These are phyloP conservation scores for Dendrostoma leiphaemia DNA, from an alignment of 2,329 filamentous ascomycete species.

Conservation along the genomic window DNA sequence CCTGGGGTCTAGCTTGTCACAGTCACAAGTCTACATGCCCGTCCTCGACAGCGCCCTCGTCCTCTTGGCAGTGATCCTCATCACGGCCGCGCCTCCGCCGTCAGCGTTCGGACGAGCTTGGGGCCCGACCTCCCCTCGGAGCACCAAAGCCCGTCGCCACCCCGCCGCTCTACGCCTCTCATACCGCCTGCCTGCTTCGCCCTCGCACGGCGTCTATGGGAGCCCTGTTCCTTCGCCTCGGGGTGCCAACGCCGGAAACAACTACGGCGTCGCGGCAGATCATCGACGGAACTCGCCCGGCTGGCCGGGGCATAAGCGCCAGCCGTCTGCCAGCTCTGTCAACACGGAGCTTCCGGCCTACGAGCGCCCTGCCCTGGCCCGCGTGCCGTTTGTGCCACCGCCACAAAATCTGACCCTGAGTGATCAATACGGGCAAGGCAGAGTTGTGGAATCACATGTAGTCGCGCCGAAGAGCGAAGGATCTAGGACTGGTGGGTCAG, in stretches of 20 bases:
- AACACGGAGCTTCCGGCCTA: constrained; percentile 6
- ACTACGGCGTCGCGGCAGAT: background rate
- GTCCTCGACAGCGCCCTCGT: constrained; percentile 40
- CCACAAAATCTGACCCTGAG: constrained; percentile 6
- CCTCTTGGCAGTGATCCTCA: constrained; percentile 33
- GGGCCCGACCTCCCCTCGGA: constrained; percentile 35
- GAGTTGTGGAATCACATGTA: constrained; percentile 11
- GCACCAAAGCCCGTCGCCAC: background rate
- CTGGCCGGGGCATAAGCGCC: constrained; percentile 7
- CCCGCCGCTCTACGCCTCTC: background rate
- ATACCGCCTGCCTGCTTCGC: constrained; percentile 1
- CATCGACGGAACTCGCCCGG: background rate
- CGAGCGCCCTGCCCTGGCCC: background rate
- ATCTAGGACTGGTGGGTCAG: constrained; percentile 1
- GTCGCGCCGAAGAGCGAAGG: background rate
- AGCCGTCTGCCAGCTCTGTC: constrained; percentile 2
- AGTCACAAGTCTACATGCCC: constrained; percentile 37
- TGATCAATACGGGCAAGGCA: constrained; percentile 8
- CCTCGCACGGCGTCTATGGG: background rate
- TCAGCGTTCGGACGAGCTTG: constrained; percentile 38
- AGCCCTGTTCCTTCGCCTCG: background rate
- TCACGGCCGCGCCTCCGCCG: constrained; percentile 37
- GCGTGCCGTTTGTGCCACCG: constrained; percentile 15
- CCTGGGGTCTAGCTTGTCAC: constrained; percentile 32
- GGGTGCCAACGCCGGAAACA: background rate